Percentiles rank a stretch among this genome's conserved stretches.
These are phyloP conservation scores for Colletotrichum cordylinicola DNA, from an alignment of 2,329 filamentous ascomycete genomes.

Conservation along the genomic window DNA sequence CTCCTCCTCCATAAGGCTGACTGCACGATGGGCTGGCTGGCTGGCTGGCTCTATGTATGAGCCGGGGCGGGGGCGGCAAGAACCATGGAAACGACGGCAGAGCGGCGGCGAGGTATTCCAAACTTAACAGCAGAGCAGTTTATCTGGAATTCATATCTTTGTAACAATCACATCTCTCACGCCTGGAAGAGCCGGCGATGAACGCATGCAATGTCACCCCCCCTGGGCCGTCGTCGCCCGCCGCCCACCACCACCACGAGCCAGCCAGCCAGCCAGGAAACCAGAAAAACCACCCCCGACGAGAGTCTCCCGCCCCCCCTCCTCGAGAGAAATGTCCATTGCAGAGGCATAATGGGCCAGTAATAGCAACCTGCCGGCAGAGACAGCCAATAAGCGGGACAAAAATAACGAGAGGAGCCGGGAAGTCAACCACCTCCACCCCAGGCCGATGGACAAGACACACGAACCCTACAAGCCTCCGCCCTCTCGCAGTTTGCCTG, in stretches of 20 bases:
- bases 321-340: background rate
- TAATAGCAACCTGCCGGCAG: slow-evolving; percentile 12
- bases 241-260: background rate
- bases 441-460: slow-evolving; percentile 1
- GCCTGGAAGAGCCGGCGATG: slow-evolving; percentile 9
- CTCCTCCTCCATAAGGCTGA: slow-evolving; percentile 14
- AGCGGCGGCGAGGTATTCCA: background rate
- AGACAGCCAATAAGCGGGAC: slow-evolving; percentile 1
- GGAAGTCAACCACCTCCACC: background rate
- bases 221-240: background rate
- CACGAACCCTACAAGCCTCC: slow-evolving; percentile 13
- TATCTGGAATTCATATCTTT: slow-evolving; percentile 5
- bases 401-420: slow-evolving; percentile 1
- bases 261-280: background rate
- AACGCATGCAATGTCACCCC: slow-evolving; percentile 18
- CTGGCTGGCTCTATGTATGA: background rate
- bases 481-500: slow-evolving; percentile 15
- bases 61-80: background rate
- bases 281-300: background rate
- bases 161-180: background rate
- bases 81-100: background rate
- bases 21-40: background rate
- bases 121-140: background rate
- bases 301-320: slow-evolving; percentile 1
- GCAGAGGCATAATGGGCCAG: background rate